Percentiles rank a stretch among this genome's conserved stretches.
Conservation (phyloP, 495 filamentous ascomycete genomes). For the Glarea lozoyensis region DNA sequence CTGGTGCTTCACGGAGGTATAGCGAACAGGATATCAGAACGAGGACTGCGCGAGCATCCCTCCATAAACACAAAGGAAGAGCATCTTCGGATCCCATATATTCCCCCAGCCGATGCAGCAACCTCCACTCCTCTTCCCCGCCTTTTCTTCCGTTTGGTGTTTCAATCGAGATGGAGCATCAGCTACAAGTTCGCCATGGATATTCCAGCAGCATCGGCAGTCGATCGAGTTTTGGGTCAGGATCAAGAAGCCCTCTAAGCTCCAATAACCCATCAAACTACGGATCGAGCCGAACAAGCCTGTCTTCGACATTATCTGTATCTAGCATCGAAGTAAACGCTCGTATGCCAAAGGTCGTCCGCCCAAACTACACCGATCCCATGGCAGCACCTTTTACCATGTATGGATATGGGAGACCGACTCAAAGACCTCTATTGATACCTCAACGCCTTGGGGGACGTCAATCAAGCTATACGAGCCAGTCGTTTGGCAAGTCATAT, state of each 20-base stretch:
- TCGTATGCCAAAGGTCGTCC: not conserved
- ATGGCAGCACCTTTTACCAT: conserved; percentile 3
- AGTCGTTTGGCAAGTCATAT: conserved; percentile 3
- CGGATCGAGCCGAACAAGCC: conserved; percentile 8
- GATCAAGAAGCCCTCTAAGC: conserved; percentile 12
- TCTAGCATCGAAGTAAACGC: not conserved
- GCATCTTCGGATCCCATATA: conserved; percentile 10
- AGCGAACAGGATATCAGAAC: conserved; percentile 17
- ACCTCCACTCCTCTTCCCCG: conserved; percentile 1
- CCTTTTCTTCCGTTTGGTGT: conserved; percentile 2
- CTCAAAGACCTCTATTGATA: conserved; percentile 9
- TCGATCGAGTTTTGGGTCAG: conserved; percentile 7
- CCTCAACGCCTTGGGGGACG: conserved; percentile 5
- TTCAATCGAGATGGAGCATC: conserved; percentile 5
- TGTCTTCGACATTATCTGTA: not conserved
- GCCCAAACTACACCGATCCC: conserved; percentile 4
- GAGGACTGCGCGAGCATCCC: conserved; percentile 8
- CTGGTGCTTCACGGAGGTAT: no score
- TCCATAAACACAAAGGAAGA: conserved; percentile 8
- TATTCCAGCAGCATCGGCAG: not conserved
- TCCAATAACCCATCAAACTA: conserved; percentile 12
- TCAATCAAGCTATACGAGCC: not conserved
- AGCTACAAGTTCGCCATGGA: not conserved
- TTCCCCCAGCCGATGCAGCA: conserved; percentile 4
- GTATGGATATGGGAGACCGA: conserved; percentile 11